A percentile compares a stretch with the other conserved stretches of the same genome.
These are phyloP conservation scores for Ascochyta fabae DNA, from an alignment of 2,329 filamentous ascomycete species.

Conservation along the genomic window DNA sequence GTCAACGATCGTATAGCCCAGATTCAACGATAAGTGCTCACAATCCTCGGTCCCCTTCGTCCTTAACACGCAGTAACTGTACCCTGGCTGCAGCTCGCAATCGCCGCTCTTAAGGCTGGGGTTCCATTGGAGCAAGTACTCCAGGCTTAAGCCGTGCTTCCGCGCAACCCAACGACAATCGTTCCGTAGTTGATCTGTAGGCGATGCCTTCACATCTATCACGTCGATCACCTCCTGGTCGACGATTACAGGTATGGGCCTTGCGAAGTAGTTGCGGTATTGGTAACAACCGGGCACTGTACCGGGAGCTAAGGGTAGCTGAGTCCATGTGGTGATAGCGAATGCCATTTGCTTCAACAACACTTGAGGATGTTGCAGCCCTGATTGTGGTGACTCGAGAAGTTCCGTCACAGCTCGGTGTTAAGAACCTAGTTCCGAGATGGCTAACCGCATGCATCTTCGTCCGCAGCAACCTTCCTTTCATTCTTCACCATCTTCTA, in stretches of 20 bases:
- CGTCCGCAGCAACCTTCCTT: background rate
- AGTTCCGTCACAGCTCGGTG: background rate
- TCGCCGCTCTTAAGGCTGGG: background rate
- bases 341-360: background rate
- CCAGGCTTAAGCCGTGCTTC: background rate
- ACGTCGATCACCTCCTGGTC: background rate
- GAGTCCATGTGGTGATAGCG: background rate
- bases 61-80: slow-evolving; percentile 1
- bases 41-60: background rate
- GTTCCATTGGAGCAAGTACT: background rate
- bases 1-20: background rate
- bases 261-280: background rate
- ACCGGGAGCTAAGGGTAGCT: background rate
- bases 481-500: background rate
- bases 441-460: slow-evolving; percentile 1
- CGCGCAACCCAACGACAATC: background rate
- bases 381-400: background rate
- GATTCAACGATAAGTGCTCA: background rate
- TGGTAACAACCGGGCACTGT: background rate
- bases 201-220: background rate
- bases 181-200: background rate
- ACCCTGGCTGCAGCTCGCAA: background rate
- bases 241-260: background rate
- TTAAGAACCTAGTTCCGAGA: slow-evolving; percentile 1
- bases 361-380: background rate